Conservation (phyloP, 202 grass and related monocot genomes). For the Musa balbisiana region DNA sequence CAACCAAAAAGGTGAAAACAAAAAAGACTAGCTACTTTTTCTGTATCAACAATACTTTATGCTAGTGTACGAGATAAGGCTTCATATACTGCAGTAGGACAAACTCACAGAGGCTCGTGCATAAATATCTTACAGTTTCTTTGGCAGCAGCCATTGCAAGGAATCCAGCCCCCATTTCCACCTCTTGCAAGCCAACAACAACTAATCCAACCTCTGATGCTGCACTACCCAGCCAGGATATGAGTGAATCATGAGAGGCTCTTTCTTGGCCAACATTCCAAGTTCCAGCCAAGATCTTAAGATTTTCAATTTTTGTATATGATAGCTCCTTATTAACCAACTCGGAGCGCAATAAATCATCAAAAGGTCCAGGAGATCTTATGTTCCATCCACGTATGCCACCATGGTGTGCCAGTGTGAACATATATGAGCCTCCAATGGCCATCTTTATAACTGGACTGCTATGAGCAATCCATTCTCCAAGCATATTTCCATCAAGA, state of each 20-base stretch:
- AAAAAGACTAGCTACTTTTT: not conserved
- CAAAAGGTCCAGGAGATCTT: constrained; percentile 76
- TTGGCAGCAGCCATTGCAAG: constrained; percentile 96
- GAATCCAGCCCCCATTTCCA: constrained; percentile 99
- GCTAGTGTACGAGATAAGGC: not conserved
- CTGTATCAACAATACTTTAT: not conserved
- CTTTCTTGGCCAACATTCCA: constrained; percentile 98
- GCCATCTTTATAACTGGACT: constrained; percentile 87
- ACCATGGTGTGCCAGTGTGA: constrained; percentile 75
- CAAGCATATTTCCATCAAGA: constrained; percentile 66
- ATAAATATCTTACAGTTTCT: constrained; percentile 80
- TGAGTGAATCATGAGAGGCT: constrained; percentile 70
- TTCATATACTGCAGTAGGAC: not conserved
- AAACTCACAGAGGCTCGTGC: not conserved
- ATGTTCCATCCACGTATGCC: constrained; percentile 91
- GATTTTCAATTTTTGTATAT: constrained; percentile 84
- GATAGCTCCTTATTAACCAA: constrained; percentile 65
- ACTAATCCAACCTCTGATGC: constrained; percentile 87
- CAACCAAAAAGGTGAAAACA: not conserved
- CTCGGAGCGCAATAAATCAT: constrained; percentile 73
- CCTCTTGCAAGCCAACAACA: constrained; percentile 96
- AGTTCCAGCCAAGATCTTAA: constrained; percentile 89
- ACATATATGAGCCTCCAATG: constrained; percentile 62
- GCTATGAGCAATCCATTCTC: constrained; percentile 77
- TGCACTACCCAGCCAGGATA: constrained; percentile 77